These are phyloP conservation scores for Lactuca sativa DNA, from an alignment of 129 eudicot species.

Conservation along the genomic window DNA sequence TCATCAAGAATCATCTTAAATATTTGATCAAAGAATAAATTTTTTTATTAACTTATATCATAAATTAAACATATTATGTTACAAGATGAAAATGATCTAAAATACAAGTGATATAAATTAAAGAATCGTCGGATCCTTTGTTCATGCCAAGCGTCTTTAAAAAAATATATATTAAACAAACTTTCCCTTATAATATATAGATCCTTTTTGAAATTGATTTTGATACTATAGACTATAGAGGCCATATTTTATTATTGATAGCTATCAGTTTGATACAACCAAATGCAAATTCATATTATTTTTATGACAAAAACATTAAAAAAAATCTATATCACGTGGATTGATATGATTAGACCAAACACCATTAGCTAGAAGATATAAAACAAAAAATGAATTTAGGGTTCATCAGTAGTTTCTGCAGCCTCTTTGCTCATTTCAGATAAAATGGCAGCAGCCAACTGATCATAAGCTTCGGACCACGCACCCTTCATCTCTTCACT, in stretches of 20 bases:
- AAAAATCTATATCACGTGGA: not conserved
- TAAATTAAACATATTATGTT: too few species aligned
- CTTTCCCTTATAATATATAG: not conserved
- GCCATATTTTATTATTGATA: too few species aligned
- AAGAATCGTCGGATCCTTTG: not conserved
- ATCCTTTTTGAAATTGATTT: not conserved
- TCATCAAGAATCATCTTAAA: too few species aligned
- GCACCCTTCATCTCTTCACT: constrained; percentile 59
- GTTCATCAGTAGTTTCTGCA: not conserved
- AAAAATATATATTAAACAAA: not conserved
- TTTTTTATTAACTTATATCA: too few species aligned
- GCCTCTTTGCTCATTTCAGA: constrained; percentile 50
- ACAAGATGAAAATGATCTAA: too few species aligned
- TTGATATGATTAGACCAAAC: not conserved
- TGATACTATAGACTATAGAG: too few species aligned
- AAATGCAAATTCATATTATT: not conserved
- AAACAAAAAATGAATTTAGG: not conserved
- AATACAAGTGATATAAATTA: too few species aligned
- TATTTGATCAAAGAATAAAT: too few species aligned
- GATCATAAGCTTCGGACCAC: constrained; percentile 71
- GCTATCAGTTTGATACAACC: not conserved
- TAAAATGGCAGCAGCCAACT: constrained; percentile 56
- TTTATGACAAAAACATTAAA: not conserved
- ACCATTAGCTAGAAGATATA: not conserved
- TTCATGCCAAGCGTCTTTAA: not conserved